Conservation (phyloP, 2,329 filamentous ascomycete species). For the Colletotrichum liriopes region DNA sequence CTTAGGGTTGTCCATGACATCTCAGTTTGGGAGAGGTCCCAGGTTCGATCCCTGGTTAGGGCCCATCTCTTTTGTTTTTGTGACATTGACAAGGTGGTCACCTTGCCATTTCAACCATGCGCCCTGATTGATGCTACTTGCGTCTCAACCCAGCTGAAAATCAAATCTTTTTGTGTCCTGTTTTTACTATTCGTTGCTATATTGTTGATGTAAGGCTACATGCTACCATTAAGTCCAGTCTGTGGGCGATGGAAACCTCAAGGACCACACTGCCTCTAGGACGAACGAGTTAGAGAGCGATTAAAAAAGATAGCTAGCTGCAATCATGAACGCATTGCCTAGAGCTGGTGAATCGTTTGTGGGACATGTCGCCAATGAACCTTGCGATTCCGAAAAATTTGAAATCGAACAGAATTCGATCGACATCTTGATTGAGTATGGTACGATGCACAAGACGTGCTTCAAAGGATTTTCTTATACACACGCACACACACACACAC, state of each 20-base stretch:
- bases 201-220: rapidly evolving
- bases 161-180: not conserved
- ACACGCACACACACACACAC: no score
- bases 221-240: not conserved
- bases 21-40: conserved; percentile 19
- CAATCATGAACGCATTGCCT: no score
- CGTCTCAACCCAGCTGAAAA: not conserved
- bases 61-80: conserved; percentile 14
- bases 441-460: no score
- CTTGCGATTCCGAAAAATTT: no score
- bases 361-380: no score
- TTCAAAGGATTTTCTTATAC: no score
- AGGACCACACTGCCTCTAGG: not conserved
- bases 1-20: conserved; percentile 13
- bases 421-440: no score
- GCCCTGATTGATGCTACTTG: not conserved
- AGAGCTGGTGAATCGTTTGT: no score
- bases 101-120: not conserved
- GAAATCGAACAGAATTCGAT: no score
- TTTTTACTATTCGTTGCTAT: not conserved
- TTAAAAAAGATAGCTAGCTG: no score
- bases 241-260: not conserved
- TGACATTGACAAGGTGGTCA: not conserved
- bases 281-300: no score
- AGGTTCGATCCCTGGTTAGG: conserved; percentile 36